Evolutionary conservation across 2,329 filamentous ascomycete genomes (phyloP), one percentile per base, ranked within the genome.

Genomic region (Neonectria hederae): DNA sequence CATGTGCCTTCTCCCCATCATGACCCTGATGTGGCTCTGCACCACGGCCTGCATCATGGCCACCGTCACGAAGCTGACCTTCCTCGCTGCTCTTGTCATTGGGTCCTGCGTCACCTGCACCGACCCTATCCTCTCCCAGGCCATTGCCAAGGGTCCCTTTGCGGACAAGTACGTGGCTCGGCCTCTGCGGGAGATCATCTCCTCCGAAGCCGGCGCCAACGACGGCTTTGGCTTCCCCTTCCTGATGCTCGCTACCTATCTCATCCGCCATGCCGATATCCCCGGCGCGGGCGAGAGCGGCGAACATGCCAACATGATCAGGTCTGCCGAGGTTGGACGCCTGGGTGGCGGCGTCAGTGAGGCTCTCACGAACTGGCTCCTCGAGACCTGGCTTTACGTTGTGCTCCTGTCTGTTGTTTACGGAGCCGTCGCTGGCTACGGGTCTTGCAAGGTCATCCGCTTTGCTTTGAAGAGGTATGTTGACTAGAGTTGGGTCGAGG

Each of bases 161-260:
- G 82, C 88, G 0, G 87, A 90, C 70, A 88, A 88, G 64, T 89
- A 83, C 61, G 87, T 90, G 2, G 80, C 83, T 10, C 82, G 86
- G 1, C 80, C 83, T 3, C 78, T 90, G 5, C 82, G 87, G 28
- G 86, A 89, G 66, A 85, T 89, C 62, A 89, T 90, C 22, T 89
- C 87, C 0, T 82, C 87, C 0, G 87, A 90, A 66, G 87, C 86
- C 4, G 87, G 87, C 7, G 83, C 83, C 2, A 89, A 89, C 65
- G 87, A 90, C 66, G 87, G 87, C 0, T 87, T 90, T 45, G 87
- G 85, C 0, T 90, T 89, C 52, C 87, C 87, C 0, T 89, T 89
- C 57, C 78, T 90, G 5, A 83, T 88, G 78, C 79, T 89, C 2
- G 86, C 86, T 0, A 82, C 83, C 1, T 86, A 86, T 42, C 79